These are phyloP conservation scores for Gomphus sp. DNA, from an alignment of 1,284 basidiomycete genomes.

Conservation along the genomic window DNA sequence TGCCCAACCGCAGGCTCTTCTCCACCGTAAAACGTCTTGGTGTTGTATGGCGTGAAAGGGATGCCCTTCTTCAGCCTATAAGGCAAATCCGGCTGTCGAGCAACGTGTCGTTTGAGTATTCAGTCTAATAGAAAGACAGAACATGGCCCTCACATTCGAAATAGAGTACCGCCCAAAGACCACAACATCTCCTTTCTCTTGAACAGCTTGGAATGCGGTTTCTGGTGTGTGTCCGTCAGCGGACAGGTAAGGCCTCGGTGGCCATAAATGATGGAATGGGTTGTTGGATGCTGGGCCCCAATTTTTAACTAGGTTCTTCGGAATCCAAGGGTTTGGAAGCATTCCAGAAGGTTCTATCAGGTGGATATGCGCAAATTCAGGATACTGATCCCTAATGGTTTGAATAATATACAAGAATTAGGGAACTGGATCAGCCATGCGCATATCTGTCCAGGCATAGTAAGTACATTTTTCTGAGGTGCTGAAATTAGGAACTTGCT, in stretches of 20 bases:
- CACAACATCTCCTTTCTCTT: slow-evolving; percentile 29
- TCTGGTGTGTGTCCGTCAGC: slow-evolving; percentile 36
- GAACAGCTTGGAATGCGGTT: slow-evolving; percentile 23
- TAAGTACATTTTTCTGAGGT: too few species aligned
- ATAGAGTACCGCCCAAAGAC: slow-evolving; percentile 42
- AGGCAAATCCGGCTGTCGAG: slow-evolving; percentile 42
- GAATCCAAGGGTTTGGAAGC: too few species aligned
- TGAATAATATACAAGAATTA: slow-evolving; percentile 31
- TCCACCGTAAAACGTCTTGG: slow-evolving; percentile 26
- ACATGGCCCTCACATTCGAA: slow-evolving; percentile 25
- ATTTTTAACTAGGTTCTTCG: background rate
- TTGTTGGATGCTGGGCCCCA: slow-evolving; percentile 4
- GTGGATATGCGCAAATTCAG: slow-evolving; percentile 50
- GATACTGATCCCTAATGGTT: slow-evolving; percentile 26
- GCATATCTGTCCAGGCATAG: slow-evolving; percentile 21
- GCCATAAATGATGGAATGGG: slow-evolving; percentile 26
- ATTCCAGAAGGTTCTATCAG: slow-evolving; percentile 35
- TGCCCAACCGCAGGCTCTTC: slow-evolving; percentile 23
- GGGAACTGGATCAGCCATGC: slow-evolving; percentile 35
- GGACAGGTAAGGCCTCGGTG: slow-evolving; percentile 31
- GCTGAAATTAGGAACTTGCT: background rate
- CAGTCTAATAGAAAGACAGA: background rate
- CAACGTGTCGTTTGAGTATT: background rate
- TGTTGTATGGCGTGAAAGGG: slow-evolving; percentile 23
- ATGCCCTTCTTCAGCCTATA: slow-evolving; percentile 30